A percentile compares a stretch with the other conserved stretches of the same genome.
These are phyloP conservation scores for Austroboletus niveus DNA, from an alignment of 1,284 basidiomycete species.

Conservation along the genomic window DNA sequence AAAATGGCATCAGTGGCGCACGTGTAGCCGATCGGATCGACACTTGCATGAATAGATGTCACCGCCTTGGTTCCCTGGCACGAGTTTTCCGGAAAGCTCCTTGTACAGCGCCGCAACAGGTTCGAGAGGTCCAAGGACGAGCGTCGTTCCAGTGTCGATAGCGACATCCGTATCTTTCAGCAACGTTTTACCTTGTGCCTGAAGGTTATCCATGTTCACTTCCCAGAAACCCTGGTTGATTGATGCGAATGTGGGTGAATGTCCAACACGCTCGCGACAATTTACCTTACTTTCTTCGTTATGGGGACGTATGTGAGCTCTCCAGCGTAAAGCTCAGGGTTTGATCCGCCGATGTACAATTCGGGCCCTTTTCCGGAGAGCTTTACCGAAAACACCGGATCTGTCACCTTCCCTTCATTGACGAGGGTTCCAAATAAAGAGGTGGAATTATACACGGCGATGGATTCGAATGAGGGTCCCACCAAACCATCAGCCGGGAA, in stretches of 20 bases:
- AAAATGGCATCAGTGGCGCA: constrained; percentile 23
- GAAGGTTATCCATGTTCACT: constrained; percentile 35
- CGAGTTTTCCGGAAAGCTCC: constrained; percentile 7
- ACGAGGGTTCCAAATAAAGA: constrained; percentile 23
- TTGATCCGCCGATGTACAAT: constrained; percentile 40
- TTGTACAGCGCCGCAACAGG: constrained; percentile 2
- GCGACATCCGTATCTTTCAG: constrained; percentile 30
- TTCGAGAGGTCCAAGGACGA: constrained; percentile 37
- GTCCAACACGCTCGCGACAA: neutral
- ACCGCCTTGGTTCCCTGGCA: neutral
- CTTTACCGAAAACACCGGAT: constrained; percentile 40
- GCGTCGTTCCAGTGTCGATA: constrained; percentile 48
- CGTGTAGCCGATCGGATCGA: neutral
- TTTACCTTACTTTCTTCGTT: constrained; percentile 26
- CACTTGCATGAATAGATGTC: constrained; percentile 10
- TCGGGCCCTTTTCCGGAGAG: constrained; percentile 28
- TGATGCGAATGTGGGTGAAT: neutral
- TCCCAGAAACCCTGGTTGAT: constrained; percentile 41
- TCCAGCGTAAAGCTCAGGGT: constrained; percentile 13
- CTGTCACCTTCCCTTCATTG: constrained; percentile 18
- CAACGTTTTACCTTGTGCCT: constrained; percentile 22
- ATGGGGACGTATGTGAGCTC: constrained; percentile 24
- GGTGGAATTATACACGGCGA: constrained; percentile 1
- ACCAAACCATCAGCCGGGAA: constrained; percentile 35
- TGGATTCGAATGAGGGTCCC: constrained; percentile 27